These are phyloP conservation scores for Xylaria intraflava DNA, from an alignment of 495 filamentous ascomycete genomes.

Conservation along the genomic window DNA sequence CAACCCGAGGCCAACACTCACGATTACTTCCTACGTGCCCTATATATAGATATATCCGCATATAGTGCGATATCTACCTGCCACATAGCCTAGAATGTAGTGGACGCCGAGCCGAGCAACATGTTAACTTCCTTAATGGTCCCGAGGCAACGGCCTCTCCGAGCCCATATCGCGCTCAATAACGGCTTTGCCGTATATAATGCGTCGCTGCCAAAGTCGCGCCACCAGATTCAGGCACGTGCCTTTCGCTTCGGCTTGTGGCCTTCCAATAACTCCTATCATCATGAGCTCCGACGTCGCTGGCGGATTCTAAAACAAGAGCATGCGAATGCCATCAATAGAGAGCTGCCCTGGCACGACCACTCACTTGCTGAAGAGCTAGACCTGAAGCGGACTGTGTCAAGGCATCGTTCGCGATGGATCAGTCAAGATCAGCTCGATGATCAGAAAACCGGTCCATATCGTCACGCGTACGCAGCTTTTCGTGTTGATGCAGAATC, in stretches of 20 bases:
- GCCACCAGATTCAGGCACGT: slow-evolving; percentile 34
- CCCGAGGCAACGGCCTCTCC: slow-evolving; percentile 27
- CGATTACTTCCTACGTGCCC: not conserved
- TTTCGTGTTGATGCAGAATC: not conserved
- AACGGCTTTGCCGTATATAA: slow-evolving; percentile 13
- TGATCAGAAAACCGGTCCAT: not conserved
- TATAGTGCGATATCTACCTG: not conserved
- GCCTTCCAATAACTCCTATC: slow-evolving; percentile 33
- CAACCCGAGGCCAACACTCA: not conserved
- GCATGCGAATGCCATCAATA: slow-evolving; percentile 32
- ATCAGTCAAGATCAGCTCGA: slow-evolving; percentile 9
- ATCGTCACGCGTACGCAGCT: not conserved
- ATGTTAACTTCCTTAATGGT: slow-evolving; percentile 33
- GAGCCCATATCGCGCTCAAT: slow-evolving; percentile 12
- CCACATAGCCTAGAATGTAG: not conserved
- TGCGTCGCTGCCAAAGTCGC: slow-evolving; percentile 10
- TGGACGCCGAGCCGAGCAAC: slow-evolving; percentile 9
- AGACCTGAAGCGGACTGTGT: slow-evolving; percentile 29
- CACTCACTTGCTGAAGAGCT: slow-evolving; percentile 22
- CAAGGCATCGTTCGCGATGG: slow-evolving; percentile 10
- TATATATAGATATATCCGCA: not conserved
- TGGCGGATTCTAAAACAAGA: slow-evolving; percentile 34
- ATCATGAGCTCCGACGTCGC: slow-evolving; percentile 34
- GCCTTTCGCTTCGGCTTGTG: slow-evolving; percentile 41
- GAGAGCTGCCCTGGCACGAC: slow-evolving; percentile 35